These are phyloP conservation scores for Lagerstroemia speciosa DNA, from an alignment of 345 rosid genomes.

Conservation along the genomic window DNA sequence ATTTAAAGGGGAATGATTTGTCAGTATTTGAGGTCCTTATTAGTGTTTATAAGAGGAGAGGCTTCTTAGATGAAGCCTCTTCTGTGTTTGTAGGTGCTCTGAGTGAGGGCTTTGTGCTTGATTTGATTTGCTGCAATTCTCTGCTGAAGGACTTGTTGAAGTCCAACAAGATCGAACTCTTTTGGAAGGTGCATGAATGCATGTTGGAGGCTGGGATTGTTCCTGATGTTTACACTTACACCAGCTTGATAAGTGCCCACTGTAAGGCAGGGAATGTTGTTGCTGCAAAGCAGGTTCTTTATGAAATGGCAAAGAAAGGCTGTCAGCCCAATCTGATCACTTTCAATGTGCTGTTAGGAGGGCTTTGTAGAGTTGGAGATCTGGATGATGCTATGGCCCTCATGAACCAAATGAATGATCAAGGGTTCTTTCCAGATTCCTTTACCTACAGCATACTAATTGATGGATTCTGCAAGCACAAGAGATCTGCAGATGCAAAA, in stretches of 20 bases:
- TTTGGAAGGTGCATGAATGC: conserved; percentile 50
- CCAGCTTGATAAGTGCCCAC: conserved; percentile 50
- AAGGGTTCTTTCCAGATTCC: conserved; percentile 37
- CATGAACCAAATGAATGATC: conserved; percentile 35
- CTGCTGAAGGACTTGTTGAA: conserved; percentile 55
- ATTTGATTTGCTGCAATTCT: conserved; percentile 40
- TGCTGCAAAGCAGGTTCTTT: conserved; percentile 31
- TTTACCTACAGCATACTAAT: conserved; percentile 38
- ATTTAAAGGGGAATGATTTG: conserved; percentile 16
- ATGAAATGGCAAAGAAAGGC: conserved; percentile 41
- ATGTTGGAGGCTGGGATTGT: conserved; percentile 41
- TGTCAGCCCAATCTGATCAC: conserved; percentile 33
- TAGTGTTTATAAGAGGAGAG: conserved; percentile 43
- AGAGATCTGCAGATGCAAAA: conserved; percentile 46
- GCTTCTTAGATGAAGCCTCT: conserved; percentile 43
- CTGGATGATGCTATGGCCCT: conserved; percentile 47
- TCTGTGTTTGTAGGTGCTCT: conserved; percentile 25
- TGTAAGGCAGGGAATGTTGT: conserved; percentile 41
- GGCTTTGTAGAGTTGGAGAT: conserved; percentile 45
- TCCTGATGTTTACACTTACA: conserved; percentile 43
- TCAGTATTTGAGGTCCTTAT: conserved; percentile 42
- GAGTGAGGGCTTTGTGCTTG: conserved; percentile 28
- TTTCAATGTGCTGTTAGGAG: conserved; percentile 48
- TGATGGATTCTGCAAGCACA: conserved; percentile 48
- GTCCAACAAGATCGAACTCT: conserved; percentile 36